These are phyloP conservation scores for Incumbomyces lentus DNA, from an alignment of 2,329 filamentous ascomycete species.

Conservation along the genomic window DNA sequence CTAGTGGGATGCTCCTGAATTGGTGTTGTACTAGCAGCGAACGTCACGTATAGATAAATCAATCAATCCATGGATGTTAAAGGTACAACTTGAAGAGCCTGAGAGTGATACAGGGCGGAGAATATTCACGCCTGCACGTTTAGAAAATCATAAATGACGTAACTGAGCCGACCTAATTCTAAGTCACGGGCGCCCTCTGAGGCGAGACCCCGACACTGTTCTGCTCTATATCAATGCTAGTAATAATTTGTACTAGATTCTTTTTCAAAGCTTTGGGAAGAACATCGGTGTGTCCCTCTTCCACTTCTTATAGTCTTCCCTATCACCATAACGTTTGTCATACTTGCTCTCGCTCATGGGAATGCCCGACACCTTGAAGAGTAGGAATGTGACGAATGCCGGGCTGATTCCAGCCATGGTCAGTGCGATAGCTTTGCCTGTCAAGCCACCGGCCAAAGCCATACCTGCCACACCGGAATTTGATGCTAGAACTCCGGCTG, in stretches of 20 bases:
- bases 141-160: too few species aligned
- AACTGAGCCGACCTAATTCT: too few species aligned
- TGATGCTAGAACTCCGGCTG: conserved; percentile 47
- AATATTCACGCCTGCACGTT: too few species aligned
- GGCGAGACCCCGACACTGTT: too few species aligned
- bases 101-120: too few species aligned
- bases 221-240: too few species aligned
- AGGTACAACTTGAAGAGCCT: too few species aligned
- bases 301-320: conserved; percentile 58
- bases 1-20: too few species aligned
- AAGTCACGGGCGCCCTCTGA: too few species aligned
- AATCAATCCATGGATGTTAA: too few species aligned
- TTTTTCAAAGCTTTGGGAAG: conserved; percentile 47
- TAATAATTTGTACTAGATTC: not conserved
- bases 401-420: conserved; percentile 39
- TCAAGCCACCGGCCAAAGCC: conserved; percentile 39
- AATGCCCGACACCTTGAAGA: conserved; percentile 52
- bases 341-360: conserved; percentile 61
- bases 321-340: conserved; percentile 52
- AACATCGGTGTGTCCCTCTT: conserved; percentile 56
- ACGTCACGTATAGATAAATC: too few species aligned
- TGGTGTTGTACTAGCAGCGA: too few species aligned
- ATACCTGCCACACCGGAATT: conserved; percentile 48
- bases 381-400: conserved; percentile 52
- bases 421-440: conserved; percentile 35